Conservation (phyloP, 164 flowering plant species). For the Litsea cubeba region DNA sequence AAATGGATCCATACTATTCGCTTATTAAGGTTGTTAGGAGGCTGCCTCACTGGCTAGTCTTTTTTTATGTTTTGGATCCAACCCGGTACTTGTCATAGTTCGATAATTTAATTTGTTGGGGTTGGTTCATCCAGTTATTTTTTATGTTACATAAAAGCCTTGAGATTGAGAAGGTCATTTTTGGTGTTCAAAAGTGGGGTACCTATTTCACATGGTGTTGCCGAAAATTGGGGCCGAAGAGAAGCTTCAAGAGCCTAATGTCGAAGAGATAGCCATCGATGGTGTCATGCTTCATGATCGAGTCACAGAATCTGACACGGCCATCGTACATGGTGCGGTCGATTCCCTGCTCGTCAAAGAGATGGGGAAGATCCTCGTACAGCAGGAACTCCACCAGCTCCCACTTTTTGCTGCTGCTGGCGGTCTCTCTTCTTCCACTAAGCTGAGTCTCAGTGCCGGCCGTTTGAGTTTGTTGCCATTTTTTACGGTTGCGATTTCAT, state of each 20-base stretch:
- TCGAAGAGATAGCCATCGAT: conserved; percentile 76
- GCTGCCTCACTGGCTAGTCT: too few species aligned
- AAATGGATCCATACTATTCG: too few species aligned
- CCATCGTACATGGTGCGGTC: conserved; percentile 84
- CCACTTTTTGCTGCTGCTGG: conserved; percentile 22
- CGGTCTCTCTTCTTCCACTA: conserved; percentile 33
- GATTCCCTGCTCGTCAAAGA: conserved; percentile 90
- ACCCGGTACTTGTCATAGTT: too few species aligned
- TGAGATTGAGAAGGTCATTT: conserved; percentile 2
- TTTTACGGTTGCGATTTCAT: conserved; percentile 1
- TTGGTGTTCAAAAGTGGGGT: conserved; percentile 12
- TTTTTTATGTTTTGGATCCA: too few species aligned
- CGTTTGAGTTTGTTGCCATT: conserved; percentile 18
- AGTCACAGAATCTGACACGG: conserved; percentile 72
- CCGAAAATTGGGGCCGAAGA: conserved; percentile 65
- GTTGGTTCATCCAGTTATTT: neutral
- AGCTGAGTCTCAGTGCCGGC: conserved; percentile 36
- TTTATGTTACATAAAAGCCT: too few species aligned
- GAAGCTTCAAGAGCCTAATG: conserved; percentile 56
- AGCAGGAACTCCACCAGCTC: conserved; percentile 61
- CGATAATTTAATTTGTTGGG: neutral
- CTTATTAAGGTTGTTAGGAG: conserved; percentile 3
- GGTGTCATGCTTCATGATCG: conserved; percentile 79
- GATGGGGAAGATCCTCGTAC: conserved; percentile 82
- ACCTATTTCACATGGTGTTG: conserved; percentile 87